Conservation (phyloP, 2,329 filamentous ascomycete genomes). For the Hymenoscyphus fraxineus region DNA sequence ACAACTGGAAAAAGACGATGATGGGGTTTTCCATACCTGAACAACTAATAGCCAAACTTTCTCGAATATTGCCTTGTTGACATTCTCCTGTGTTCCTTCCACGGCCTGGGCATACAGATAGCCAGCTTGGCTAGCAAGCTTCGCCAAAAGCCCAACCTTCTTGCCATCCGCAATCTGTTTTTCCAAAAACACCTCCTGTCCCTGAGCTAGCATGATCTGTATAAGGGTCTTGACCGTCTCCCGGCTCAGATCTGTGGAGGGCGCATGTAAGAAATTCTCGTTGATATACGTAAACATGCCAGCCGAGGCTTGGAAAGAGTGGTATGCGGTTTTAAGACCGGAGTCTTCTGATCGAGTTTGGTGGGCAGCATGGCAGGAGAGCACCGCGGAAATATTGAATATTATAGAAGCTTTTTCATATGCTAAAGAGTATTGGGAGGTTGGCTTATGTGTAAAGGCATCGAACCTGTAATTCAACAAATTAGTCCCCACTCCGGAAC, state of each 20-base stretch:
- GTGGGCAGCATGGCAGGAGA: conserved; percentile 90
- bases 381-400: conserved; percentile 96
- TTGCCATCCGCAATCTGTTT: conserved; percentile 92
- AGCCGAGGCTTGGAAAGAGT: conserved; percentile 95
- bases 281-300: conserved; percentile 99
- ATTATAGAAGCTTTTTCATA: conserved; percentile 99
- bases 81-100: conserved; percentile 90
- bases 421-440: conserved; percentile 90
- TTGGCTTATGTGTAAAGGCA: conserved; percentile 98
- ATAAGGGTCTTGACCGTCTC: conserved; percentile 96
- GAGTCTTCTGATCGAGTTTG: conserved; percentile 90
- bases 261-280: conserved; percentile 96
- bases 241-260: conserved; percentile 89
- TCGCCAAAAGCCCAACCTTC: conserved; percentile 86
- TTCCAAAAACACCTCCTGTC: conserved; percentile 95
- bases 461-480: conserved; percentile 68
- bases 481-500: conserved; percentile 15
- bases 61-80: conserved; percentile 86
- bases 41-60: conserved; percentile 85
- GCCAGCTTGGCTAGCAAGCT: conserved; percentile 85
- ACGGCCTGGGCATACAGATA: conserved; percentile 83
- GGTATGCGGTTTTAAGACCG: conserved; percentile 92
- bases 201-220: conserved; percentile 87
- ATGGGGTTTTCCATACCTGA: conserved; percentile 51
- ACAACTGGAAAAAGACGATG: not conserved